Evolutionary conservation across 2,329 filamentous ascomycete species (phyloP), one percentile per base, ranked within the genome.

Genomic region (Fusarium keratoplasticum): DNA sequence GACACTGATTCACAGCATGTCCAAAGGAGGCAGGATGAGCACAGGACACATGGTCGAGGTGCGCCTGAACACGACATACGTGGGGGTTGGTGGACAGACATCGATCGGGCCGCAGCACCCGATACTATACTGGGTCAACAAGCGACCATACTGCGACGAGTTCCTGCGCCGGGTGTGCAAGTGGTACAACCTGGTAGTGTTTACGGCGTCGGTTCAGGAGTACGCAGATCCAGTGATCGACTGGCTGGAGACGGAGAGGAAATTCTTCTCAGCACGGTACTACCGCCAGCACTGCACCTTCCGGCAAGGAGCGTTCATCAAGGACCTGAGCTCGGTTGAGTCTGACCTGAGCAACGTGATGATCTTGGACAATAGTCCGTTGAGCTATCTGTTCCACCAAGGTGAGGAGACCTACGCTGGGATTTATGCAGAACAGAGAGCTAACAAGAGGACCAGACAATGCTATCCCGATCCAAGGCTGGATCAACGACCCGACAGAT

Each of bases 1-100:
- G 84, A 99, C 96, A 0, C 86, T 99, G 76, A 99, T 99, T 76
- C 96, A 99, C 87, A 98, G 95, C 83, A 95, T 98, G 89, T 95
- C 96, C 70, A 98, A 98, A 82, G 96, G 96, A 33, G 95, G 96
- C 62, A 91, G 96, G 68, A 98, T 98, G 92, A 96, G 94, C 78
- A 96, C 94, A 22, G 96, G 96, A 20, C 96, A 99, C 84, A 99
- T 99, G 96, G 95, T 99, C 61, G 96, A 99, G 85, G 96, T 99
- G 73, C 95, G 95, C 78, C 88, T 98, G 70, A 94, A 93, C 81
- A 92, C 92, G 67, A 91, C 91, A 71, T 85, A 90, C 64, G 89
- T 94, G 52, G 92, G 90, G 64, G 89, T 90, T 57, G 91, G 90
- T 35, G 91, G 92, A 29, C 89, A 91, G 75, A 94, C 94, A 9